These are phyloP conservation scores for Schizophyllum commune DNA, from an alignment of 1,284 basidiomycete genomes.

Conservation along the genomic window DNA sequence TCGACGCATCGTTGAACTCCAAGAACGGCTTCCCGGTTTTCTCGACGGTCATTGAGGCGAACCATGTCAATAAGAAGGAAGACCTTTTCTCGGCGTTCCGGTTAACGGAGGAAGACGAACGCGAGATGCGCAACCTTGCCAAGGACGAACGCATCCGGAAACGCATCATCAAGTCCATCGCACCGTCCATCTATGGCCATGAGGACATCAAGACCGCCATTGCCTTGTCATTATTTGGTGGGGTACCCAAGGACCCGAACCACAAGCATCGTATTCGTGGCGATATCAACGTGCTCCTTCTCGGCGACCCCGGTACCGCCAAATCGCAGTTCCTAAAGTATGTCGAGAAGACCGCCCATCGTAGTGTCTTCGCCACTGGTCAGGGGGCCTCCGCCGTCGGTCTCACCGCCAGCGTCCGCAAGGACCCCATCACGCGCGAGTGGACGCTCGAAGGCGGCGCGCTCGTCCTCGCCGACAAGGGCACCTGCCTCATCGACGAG, in stretches of 20 bases:
- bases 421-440: slow-evolving; percentile 94
- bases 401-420: slow-evolving; percentile 96
- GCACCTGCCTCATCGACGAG: slow-evolving; percentile 98
- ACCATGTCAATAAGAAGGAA: slow-evolving; percentile 97
- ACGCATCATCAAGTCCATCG: slow-evolving; percentile 96
- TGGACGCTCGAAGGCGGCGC: slow-evolving; percentile 99
- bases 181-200: slow-evolving; percentile 97
- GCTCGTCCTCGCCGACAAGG: slow-evolving; percentile 95
- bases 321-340: slow-evolving; percentile 99
- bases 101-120: slow-evolving; percentile 94
- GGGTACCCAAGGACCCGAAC: slow-evolving; percentile 92
- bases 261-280: slow-evolving; percentile 95
- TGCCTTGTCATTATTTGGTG: slow-evolving; percentile 91
- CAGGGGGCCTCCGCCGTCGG: slow-evolving; percentile 98
- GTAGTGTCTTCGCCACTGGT: slow-evolving; percentile 97
- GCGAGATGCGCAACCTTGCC: slow-evolving; percentile 79
- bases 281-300: slow-evolving; percentile 93
- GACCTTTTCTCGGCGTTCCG: slow-evolving; percentile 92
- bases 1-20: slow-evolving; percentile 94
- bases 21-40: slow-evolving; percentile 99
- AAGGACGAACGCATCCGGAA: slow-evolving; percentile 93
- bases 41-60: slow-evolving; percentile 96
- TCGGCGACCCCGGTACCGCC: slow-evolving; percentile 97
- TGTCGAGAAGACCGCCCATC: slow-evolving; percentile 95
- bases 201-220: slow-evolving; percentile 98